A percentile compares a stretch with the other conserved stretches of the same genome.
Evolutionary conservation across 176 grass and related monocot genomes (phyloP).

Genomic region (Microstegium vimineum): DNA sequence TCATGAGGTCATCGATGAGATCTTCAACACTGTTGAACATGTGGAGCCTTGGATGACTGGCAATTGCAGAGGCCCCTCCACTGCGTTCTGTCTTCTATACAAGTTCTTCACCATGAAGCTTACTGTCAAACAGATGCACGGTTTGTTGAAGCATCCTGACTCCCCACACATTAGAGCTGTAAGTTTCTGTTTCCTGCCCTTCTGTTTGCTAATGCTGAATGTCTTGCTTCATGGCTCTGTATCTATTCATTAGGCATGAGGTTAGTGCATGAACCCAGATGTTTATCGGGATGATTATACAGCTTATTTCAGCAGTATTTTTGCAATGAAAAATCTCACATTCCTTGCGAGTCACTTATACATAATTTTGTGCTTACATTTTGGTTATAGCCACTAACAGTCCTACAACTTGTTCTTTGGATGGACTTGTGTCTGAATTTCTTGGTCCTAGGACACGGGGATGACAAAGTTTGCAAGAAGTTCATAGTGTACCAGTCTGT

Average conservation of each 20-base stretch:
- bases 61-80: conserved; percentile 88
- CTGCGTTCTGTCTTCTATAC: conserved; percentile 94
- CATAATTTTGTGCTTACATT: conserved; percentile 16
- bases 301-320: background rate
- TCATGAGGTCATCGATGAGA: conserved; percentile 92
- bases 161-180: conserved; percentile 97
- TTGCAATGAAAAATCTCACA: background rate
- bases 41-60: conserved; percentile 97
- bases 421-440: conserved; percentile 43
- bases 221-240: background rate
- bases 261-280: background rate
- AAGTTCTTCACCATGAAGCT: conserved; percentile 95
- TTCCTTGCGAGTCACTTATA: conserved; percentile 9
- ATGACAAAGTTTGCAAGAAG: conserved; percentile 58
- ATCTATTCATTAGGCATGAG: conserved; percentile 1
- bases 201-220: conserved; percentile 11
- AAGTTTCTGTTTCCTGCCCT: conserved; percentile 35
- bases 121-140: conserved; percentile 93
- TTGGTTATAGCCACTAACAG: conserved; percentile 41
- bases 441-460: conserved; percentile 48
- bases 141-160: conserved; percentile 93
- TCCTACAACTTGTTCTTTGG: conserved; percentile 42
- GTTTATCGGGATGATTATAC: conserved; percentile 11
- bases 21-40: conserved; percentile 81
- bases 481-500: conserved; percentile 61